A percentile compares a stretch with the other conserved stretches of the same genome.
phyloP scores from a whole-genome alignment of 352 stramenopile species.

The Thalassiosira livingstoniorum region DNA sequence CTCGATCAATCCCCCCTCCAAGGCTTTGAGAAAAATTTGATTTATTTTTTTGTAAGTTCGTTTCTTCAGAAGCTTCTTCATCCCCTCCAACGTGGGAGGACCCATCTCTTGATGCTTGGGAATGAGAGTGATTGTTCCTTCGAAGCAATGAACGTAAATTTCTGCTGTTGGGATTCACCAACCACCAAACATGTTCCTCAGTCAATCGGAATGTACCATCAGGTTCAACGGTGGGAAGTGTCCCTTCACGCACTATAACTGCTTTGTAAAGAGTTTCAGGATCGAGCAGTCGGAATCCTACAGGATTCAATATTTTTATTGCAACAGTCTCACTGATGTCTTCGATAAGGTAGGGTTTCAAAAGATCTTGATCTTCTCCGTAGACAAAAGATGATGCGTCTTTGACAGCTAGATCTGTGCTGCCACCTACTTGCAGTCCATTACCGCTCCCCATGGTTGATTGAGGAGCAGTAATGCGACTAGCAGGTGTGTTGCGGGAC shows the following conservation, averaged over 20 bases:
- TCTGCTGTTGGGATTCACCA: constrained; percentile 94
- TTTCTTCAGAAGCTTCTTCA: constrained; percentile 52
- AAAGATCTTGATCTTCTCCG: not conserved
- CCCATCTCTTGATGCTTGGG: not conserved
- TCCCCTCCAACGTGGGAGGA: not conserved
- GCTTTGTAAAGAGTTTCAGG: constrained; percentile 89
- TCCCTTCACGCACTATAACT: constrained; percentile 87
- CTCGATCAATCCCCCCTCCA: constrained; percentile 69
- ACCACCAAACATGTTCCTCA: constrained; percentile 93
- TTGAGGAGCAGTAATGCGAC: too few species aligned
- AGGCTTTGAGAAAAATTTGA: constrained; percentile 17
- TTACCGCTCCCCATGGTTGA: not conserved
- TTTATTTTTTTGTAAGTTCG: constrained; percentile 19
- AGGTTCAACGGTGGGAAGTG: constrained; percentile 51
- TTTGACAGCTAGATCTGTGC: not conserved
- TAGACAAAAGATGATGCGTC: constrained; percentile 10
- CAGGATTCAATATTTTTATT: constrained; percentile 97
- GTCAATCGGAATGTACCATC: constrained; percentile 64
- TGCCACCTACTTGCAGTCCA: not conserved
- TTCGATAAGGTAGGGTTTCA: constrained; percentile 31
- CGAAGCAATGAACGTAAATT: constrained; percentile 84
- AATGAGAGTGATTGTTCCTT: constrained; percentile 54
- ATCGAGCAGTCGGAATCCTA: constrained; percentile 93
- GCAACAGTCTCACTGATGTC: constrained; percentile 87
- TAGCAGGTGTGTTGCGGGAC: constrained; percentile 44